These are phyloP conservation scores for Arctium minus DNA, from an alignment of 129 eudicot genomes.

Conservation along the genomic window DNA sequence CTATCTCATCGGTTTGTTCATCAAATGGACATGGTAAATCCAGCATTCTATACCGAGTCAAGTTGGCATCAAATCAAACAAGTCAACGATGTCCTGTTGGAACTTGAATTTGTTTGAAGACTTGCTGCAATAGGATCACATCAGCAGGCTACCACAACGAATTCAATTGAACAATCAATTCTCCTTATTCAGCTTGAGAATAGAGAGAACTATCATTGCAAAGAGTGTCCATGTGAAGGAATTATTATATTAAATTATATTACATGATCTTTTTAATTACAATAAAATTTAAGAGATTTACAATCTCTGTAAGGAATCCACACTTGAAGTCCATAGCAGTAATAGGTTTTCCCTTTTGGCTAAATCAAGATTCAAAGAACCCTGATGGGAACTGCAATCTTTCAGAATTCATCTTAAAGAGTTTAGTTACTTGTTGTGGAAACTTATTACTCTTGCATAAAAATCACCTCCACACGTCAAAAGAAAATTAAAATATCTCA, in stretches of 20 bases:
- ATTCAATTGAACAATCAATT: no score
- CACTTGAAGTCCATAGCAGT: neutral
- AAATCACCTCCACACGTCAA: neutral
- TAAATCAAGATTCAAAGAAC: neutral
- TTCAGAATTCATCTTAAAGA: neutral
- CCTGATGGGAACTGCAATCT: neutral
- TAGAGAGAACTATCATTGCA: no score
- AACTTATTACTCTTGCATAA: neutral
- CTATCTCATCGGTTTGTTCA: neutral
- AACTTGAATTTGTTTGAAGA: no score
- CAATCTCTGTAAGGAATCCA: neutral
- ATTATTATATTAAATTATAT: neutral
- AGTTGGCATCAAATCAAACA: neutral
- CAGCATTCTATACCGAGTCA: neutral
- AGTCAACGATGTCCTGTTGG: no score
- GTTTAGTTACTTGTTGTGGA: neutral
- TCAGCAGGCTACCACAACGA: no score
- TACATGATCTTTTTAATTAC: neutral
- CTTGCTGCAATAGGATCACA: no score
- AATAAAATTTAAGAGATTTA: neutral
- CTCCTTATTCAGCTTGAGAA: no score
- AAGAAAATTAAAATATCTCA: neutral
- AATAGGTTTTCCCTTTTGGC: neutral
- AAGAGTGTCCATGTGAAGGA: neutral
- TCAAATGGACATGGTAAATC: neutral